Conservation (phyloP, 768 basidiomycete genomes). For the Exsudoporus frostii region DNA sequence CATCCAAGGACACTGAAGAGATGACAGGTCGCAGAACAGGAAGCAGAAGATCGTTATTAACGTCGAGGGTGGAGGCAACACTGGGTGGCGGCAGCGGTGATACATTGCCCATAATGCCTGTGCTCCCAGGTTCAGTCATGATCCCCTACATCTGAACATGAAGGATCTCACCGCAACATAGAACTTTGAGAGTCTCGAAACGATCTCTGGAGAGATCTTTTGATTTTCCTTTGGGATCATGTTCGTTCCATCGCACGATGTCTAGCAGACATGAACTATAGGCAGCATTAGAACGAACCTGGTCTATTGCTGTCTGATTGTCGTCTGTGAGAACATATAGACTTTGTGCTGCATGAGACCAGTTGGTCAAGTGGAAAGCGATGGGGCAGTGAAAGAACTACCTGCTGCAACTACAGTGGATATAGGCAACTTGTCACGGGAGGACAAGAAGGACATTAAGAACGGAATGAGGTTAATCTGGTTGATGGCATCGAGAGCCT, state of each 20-base stretch:
- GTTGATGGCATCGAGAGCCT: slow-evolving; percentile 77
- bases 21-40: slow-evolving; percentile 70
- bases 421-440: slow-evolving; percentile 64
- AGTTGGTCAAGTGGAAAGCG: neutral
- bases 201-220: slow-evolving; percentile 48
- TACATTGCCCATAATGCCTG: slow-evolving; percentile 76
- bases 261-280: slow-evolving; percentile 66
- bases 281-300: slow-evolving; percentile 55
- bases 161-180: slow-evolving; percentile 60
- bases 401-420: slow-evolving; percentile 79
- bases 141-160: neutral
- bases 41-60: slow-evolving; percentile 69
- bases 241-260: slow-evolving; percentile 44
- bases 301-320: slow-evolving; percentile 70
- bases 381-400: slow-evolving; percentile 29
- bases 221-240: slow-evolving; percentile 34
- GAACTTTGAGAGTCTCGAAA: slow-evolving; percentile 52
- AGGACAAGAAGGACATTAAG: slow-evolving; percentile 83
- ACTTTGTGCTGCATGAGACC: slow-evolving; percentile 65
- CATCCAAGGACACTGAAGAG: slow-evolving; percentile 52
- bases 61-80: slow-evolving; percentile 55
- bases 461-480: slow-evolving; percentile 75
- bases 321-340: slow-evolving; percentile 92
- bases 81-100: slow-evolving; percentile 72
- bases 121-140: neutral